These are phyloP conservation scores for Lasiodiplodia hormozganensis DNA, from an alignment of 2,329 filamentous ascomycete species.

Conservation along the genomic window DNA sequence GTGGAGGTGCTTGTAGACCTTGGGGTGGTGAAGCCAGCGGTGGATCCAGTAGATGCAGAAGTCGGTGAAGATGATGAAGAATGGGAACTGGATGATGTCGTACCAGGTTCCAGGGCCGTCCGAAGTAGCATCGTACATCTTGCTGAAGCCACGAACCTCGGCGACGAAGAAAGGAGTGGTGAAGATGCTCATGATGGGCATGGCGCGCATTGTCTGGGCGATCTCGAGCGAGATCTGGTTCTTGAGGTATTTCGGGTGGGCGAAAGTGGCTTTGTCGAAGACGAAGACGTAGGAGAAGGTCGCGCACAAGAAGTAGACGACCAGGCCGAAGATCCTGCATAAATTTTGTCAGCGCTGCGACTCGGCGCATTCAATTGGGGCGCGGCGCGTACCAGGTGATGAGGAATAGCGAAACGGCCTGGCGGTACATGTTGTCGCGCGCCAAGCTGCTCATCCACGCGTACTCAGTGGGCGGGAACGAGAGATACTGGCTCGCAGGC, in stretches of 20 bases:
- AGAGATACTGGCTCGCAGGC: constrained; percentile 74
- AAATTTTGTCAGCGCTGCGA: neutral
- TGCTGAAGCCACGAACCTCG: constrained; percentile 84
- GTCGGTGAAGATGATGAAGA: constrained; percentile 90
- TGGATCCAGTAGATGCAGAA: constrained; percentile 92
- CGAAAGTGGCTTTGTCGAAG: constrained; percentile 88
- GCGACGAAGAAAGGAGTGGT: constrained; percentile 81
- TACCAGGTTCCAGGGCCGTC: constrained; percentile 81
- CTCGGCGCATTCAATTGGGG: neutral
- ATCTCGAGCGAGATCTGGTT: constrained; percentile 92
- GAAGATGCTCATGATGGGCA: constrained; percentile 83
- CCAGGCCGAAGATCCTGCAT: constrained; percentile 79
- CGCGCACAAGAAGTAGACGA: constrained; percentile 86
- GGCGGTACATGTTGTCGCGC: constrained; percentile 78
- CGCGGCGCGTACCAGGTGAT: constrained; percentile 75
- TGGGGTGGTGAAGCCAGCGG: constrained; percentile 80
- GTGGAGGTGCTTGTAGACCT: constrained; percentile 85
- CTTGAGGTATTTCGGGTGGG: constrained; percentile 93
- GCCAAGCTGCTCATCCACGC: constrained; percentile 81
- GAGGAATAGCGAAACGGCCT: constrained; percentile 76
- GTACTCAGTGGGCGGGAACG: constrained; percentile 72
- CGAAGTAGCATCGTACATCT: constrained; percentile 81
- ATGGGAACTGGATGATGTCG: constrained; percentile 81
- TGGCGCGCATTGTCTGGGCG: constrained; percentile 73
- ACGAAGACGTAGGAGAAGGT: constrained; percentile 84